A percentile compares a stretch with the other conserved stretches of the same genome.
Conservation (phyloP, 2,329 filamentous ascomycete genomes). For the Botrytis elliptica region DNA sequence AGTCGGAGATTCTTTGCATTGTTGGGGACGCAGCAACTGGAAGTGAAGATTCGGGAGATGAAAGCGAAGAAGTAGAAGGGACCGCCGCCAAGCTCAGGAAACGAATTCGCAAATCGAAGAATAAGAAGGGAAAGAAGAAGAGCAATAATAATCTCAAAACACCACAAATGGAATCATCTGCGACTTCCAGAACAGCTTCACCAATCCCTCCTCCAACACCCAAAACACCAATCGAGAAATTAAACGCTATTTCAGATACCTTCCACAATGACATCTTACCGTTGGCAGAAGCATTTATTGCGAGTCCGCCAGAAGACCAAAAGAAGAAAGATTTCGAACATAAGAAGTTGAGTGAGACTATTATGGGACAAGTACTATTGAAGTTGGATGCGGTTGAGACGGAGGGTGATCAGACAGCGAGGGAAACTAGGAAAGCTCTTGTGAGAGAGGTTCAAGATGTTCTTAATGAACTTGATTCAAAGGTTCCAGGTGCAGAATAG, state of each 20-base stretch:
- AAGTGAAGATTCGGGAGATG: slow-evolving; percentile 46
- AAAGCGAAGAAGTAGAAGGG: slow-evolving; percentile 43
- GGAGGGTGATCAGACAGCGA: slow-evolving; percentile 64
- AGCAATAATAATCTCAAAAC: slow-evolving; percentile 35
- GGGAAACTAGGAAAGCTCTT: slow-evolving; percentile 66
- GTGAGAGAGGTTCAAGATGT: slow-evolving; percentile 70
- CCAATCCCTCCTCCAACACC: slow-evolving; percentile 38
- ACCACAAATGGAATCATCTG: slow-evolving; percentile 35
- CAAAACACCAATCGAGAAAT: slow-evolving; percentile 56
- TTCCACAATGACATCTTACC: slow-evolving; percentile 66
- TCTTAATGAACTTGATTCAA: slow-evolving; percentile 60
- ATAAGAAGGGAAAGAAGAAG: slow-evolving; percentile 41
- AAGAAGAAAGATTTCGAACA: slow-evolving; percentile 73
- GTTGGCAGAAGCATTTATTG: slow-evolving; percentile 60
- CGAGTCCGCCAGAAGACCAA: slow-evolving; percentile 60
- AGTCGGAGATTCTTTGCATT: slow-evolving; percentile 60
- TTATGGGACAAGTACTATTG: slow-evolving; percentile 72
- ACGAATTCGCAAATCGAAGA: slow-evolving; percentile 42
- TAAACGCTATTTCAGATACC: slow-evolving; percentile 63
- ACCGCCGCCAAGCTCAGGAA: slow-evolving; percentile 36
- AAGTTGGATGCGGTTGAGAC: slow-evolving; percentile 77
- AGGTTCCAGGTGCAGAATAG: slow-evolving; percentile 12
- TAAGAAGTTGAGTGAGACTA: slow-evolving; percentile 70
- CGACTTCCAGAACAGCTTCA: slow-evolving; percentile 34
- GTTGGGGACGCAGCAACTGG: slow-evolving; percentile 52